Conservation (phyloP, 805 yeast genomes). For the Teunomyces stri region DNA sequence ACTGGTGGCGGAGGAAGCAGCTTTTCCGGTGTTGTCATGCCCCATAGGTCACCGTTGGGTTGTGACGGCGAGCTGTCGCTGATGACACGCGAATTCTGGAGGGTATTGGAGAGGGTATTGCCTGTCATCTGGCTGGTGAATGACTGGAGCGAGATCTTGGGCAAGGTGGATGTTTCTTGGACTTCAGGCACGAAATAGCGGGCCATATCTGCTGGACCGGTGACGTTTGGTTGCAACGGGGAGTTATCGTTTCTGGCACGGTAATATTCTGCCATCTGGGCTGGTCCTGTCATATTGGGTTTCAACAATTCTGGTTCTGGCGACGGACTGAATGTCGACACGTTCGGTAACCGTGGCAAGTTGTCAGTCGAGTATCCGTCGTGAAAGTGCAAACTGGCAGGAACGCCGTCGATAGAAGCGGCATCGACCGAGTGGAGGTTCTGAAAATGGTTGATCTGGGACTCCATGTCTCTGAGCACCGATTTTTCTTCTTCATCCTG, state of each 20-base stretch:
- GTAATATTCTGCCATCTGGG: constrained; percentile 33
- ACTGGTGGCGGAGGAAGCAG: constrained; percentile 34
- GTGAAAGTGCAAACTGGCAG: constrained; percentile 49
- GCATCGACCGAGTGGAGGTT: constrained; percentile 74
- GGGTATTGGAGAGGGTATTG: constrained; percentile 31
- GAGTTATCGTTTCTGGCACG: constrained; percentile 9
- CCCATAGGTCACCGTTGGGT: background rate
- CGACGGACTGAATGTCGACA: constrained; percentile 17
- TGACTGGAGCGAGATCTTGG: constrained; percentile 38
- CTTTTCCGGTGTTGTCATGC: constrained; percentile 6
- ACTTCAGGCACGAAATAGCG: constrained; percentile 23
- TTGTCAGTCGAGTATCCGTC: constrained; percentile 1
- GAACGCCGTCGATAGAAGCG: constrained; percentile 69
- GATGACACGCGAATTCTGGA: constrained; percentile 29
- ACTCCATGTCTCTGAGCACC: constrained; percentile 70
- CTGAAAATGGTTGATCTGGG: constrained; percentile 65
- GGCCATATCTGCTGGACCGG: constrained; percentile 38
- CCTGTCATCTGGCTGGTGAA: constrained; percentile 44
- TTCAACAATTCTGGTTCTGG: constrained; percentile 25
- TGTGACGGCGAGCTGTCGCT: constrained; percentile 11
- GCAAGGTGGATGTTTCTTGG: constrained; percentile 10
- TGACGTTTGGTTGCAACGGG: constrained; percentile 24
- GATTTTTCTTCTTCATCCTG: constrained; percentile 64
- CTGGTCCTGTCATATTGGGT: constrained; percentile 50
- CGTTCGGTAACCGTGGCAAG: background rate